These are phyloP conservation scores for Prunus salicina DNA, from an alignment of 306 rosid species.

Conservation along the genomic window DNA sequence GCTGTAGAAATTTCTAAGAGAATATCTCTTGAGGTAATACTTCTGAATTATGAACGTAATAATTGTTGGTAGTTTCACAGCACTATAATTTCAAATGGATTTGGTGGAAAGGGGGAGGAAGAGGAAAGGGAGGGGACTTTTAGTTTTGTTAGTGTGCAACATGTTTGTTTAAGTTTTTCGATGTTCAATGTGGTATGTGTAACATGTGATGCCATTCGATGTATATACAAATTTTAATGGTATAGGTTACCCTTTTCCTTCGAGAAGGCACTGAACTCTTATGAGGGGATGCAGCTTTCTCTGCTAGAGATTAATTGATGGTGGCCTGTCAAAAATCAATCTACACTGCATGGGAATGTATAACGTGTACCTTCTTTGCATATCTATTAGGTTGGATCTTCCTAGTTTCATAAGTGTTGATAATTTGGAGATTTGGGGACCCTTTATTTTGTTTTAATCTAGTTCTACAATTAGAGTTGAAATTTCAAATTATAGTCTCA, in stretches of 20 bases:
- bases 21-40: slow-evolving; percentile 58
- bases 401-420: background rate
- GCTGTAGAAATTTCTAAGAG: slow-evolving; percentile 58
- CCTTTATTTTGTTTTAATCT: background rate
- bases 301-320: background rate
- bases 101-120: background rate
- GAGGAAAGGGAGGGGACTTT: background rate
- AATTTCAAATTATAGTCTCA: background rate
- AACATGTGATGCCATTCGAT: background rate
- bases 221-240: background rate
- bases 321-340: background rate
- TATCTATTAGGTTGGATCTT: background rate
- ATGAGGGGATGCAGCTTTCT: background rate
- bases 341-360: background rate
- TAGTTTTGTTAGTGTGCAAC: background rate
- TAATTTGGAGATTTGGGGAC: background rate
- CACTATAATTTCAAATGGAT: background rate
- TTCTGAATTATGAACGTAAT: slow-evolving; percentile 1
- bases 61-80: no score
- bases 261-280: background rate
- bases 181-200: background rate
- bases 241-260: background rate
- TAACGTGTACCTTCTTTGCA: background rate
- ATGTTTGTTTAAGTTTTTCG: background rate
- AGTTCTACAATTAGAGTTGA: background rate